phyloP scores from a whole-genome alignment of 768 basidiomycete genomes.

The Boletus pseudo-olivaceus region DNA sequence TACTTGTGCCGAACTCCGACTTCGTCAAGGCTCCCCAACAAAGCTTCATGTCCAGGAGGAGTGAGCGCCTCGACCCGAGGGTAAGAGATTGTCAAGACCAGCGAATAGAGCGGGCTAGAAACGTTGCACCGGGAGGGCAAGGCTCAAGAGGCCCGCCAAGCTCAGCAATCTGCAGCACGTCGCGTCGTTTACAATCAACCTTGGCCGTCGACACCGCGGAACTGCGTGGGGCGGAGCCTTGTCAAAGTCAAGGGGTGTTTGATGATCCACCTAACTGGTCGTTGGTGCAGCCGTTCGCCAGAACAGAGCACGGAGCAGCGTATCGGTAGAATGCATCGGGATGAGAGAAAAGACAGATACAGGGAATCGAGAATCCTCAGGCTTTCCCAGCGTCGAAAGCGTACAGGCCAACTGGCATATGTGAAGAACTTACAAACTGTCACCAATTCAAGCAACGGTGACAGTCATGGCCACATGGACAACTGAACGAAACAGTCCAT shows the following conservation, averaged over 20 bases:
- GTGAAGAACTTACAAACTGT: background rate
- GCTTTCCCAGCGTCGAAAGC: background rate
- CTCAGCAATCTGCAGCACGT: background rate
- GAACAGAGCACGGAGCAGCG: slow-evolving; percentile 5
- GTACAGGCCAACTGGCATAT: background rate
- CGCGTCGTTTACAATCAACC: slow-evolving; percentile 14
- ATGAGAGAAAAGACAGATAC: background rate
- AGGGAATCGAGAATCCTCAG: background rate
- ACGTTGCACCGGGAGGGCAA: slow-evolving; percentile 3
- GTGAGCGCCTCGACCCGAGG: slow-evolving; percentile 24
- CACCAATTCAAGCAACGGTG: background rate
- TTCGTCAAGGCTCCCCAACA: slow-evolving; percentile 19
- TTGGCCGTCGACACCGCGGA: background rate
- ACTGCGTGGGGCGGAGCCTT: background rate
- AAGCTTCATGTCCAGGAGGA: slow-evolving; percentile 7
- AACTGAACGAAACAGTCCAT: background rate
- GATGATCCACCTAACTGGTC: background rate
- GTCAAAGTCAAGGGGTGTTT: background rate
- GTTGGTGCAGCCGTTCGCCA: background rate
- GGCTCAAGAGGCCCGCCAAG: too few relatives aligned
- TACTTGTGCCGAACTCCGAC: background rate
- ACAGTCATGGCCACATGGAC: slow-evolving; percentile 2
- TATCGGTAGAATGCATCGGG: slow-evolving; percentile 6
- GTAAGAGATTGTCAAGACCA: slow-evolving; percentile 22
- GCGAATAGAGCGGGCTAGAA: slow-evolving; percentile 1